These are phyloP conservation scores for Fraxinus anomala DNA, from an alignment of 257 asterid genomes.

Conservation along the genomic window DNA sequence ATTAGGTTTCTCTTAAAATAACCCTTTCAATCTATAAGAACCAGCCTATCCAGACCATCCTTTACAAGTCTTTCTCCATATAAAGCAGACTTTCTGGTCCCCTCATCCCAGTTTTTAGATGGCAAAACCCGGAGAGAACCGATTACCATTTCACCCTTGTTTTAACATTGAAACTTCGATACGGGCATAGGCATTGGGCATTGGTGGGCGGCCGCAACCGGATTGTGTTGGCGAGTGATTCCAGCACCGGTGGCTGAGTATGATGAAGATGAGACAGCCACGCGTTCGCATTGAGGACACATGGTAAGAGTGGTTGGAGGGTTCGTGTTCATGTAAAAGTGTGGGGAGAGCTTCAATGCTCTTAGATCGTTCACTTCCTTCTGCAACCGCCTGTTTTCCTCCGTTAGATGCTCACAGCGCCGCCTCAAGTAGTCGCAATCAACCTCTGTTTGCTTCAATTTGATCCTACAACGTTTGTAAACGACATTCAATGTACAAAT, in stretches of 20 bases:
- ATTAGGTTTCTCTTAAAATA: slow-evolving; percentile 15
- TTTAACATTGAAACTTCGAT: slow-evolving; percentile 11
- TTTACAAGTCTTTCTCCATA: slow-evolving; percentile 32
- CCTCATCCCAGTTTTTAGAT: slow-evolving; percentile 15
- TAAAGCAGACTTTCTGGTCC: slow-evolving; percentile 15
- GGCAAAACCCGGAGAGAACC: not conserved
- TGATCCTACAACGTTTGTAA: slow-evolving; percentile 58
- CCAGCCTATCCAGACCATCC: slow-evolving; percentile 11
- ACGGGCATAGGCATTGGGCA: slow-evolving; percentile 36
- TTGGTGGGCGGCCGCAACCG: slow-evolving; percentile 39
- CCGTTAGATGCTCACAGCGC: slow-evolving; percentile 82
- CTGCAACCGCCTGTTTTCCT: slow-evolving; percentile 78
- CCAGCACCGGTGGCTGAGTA: slow-evolving; percentile 25
- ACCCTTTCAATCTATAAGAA: slow-evolving; percentile 6
- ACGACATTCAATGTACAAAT: not conserved
- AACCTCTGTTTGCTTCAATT: slow-evolving; percentile 93
- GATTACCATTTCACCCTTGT: slow-evolving; percentile 9
- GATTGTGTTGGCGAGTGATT: slow-evolving; percentile 20
- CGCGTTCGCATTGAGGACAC: slow-evolving; percentile 97
- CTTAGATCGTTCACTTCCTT: slow-evolving; percentile 84
- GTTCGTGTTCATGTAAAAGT: slow-evolving; percentile 84
- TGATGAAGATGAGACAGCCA: slow-evolving; percentile 49
- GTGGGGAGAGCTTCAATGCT: slow-evolving; percentile 82
- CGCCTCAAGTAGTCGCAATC: slow-evolving; percentile 88
- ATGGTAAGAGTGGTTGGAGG: slow-evolving; percentile 95